These are phyloP conservation scores for Cerioporus squamosus DNA, from an alignment of 1,284 basidiomycete genomes.

Conservation along the genomic window DNA sequence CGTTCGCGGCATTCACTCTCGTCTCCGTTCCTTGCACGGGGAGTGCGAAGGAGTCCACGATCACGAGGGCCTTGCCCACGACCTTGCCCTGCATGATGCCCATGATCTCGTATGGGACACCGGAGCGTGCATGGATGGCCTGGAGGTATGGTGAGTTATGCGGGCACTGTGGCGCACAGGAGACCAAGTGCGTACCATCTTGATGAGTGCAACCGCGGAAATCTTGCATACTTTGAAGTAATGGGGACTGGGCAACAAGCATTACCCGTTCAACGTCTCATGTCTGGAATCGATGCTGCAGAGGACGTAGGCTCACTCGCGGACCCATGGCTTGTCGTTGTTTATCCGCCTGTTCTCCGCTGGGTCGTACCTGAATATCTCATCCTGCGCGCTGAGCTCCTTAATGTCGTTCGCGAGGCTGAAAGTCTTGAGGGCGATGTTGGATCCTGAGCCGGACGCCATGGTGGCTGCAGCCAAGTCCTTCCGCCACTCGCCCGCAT, in stretches of 20 bases:
- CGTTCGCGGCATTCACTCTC: slow-evolving; percentile 94
- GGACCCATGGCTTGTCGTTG: slow-evolving; percentile 81
- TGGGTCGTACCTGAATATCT: slow-evolving; percentile 81
- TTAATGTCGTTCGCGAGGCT: slow-evolving; percentile 82
- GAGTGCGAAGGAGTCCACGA: slow-evolving; percentile 96
- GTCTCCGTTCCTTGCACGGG: slow-evolving; percentile 99
- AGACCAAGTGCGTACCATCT: slow-evolving; percentile 76
- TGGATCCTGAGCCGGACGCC: slow-evolving; percentile 30
- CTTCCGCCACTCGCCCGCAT: slow-evolving; percentile 6
- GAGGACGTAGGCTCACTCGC: slow-evolving; percentile 62
- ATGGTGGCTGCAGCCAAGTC: slow-evolving; percentile 23
- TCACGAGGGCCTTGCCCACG: slow-evolving; percentile 82
- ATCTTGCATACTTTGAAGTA: slow-evolving; percentile 96
- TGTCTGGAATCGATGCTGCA: slow-evolving; percentile 75
- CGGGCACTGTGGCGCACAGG: not conserved
- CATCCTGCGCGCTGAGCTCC: slow-evolving; percentile 74
- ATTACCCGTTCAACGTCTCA: slow-evolving; percentile 1
- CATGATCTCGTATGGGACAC: slow-evolving; percentile 99
- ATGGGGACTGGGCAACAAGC: slow-evolving; percentile 66
- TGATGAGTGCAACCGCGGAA: slow-evolving; percentile 93
- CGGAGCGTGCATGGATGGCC: slow-evolving; percentile 98
- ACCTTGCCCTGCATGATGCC: slow-evolving; percentile 99
- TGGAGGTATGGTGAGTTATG: slow-evolving; percentile 35
- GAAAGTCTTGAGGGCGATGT: slow-evolving; percentile 81
- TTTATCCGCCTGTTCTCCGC: slow-evolving; percentile 76